Conservation (phyloP, 1,139 yeast genomes). For the Kluyveromyces sp. region DNA sequence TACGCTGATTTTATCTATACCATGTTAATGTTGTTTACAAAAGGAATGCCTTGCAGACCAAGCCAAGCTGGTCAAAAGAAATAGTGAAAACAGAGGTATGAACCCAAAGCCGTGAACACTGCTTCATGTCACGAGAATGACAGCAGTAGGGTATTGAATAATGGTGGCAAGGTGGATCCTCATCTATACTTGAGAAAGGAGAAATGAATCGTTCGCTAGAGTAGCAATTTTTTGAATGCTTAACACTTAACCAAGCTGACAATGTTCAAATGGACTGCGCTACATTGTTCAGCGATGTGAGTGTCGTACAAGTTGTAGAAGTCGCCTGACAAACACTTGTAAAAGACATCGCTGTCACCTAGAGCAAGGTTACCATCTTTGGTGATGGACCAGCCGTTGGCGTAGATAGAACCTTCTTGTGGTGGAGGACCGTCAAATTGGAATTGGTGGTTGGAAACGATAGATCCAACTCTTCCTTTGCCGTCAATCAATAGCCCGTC, state of each 20-base stretch:
- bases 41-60: not conserved
- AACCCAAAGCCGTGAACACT: too few relatives aligned
- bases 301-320: slow-evolving; percentile 81
- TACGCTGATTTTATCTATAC: too few relatives aligned
- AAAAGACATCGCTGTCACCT: slow-evolving; percentile 60
- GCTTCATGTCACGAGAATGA: too few relatives aligned
- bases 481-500: slow-evolving; percentile 54
- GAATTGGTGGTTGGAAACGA: slow-evolving; percentile 83
- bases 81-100: not conserved
- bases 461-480: slow-evolving; percentile 70
- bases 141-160: too few relatives aligned
- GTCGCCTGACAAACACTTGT: slow-evolving; percentile 73
- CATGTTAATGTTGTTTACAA: too few relatives aligned
- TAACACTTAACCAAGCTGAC: slow-evolving; percentile 62
- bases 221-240: slow-evolving; percentile 7
- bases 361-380: slow-evolving; percentile 62
- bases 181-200: not conserved
- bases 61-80: not conserved
- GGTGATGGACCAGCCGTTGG: slow-evolving; percentile 75
- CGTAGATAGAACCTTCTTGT: slow-evolving; percentile 82
- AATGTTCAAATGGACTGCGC: slow-evolving; percentile 54
- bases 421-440: slow-evolving; percentile 91
- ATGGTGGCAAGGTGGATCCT: not conserved
- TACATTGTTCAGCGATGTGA: slow-evolving; percentile 61
- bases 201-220: not conserved